These are phyloP conservation scores for Copromyces sp. DNA, from an alignment of 495 filamentous ascomycete species.

Conservation along the genomic window DNA sequence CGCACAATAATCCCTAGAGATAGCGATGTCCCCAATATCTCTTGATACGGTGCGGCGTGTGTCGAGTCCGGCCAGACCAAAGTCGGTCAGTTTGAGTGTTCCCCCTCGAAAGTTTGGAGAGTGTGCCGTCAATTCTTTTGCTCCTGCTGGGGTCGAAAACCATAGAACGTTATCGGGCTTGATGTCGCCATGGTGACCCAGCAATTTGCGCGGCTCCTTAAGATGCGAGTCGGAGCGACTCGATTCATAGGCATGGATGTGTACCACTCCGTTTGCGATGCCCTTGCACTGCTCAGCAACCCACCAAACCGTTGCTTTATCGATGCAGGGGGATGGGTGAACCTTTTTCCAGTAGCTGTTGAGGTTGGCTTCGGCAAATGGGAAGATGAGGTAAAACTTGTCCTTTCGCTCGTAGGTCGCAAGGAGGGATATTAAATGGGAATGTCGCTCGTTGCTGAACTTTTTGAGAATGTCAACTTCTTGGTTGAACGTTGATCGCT, in stretches of 20 bases:
- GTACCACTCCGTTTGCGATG: constrained; percentile 9
- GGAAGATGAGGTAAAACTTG: constrained; percentile 16
- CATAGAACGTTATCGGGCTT: constrained; percentile 17
- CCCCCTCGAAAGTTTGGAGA: background rate
- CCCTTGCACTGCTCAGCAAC: constrained; percentile 16
- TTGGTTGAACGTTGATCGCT: constrained; percentile 6
- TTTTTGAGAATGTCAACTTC: constrained; percentile 16
- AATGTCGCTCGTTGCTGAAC: constrained; percentile 8
- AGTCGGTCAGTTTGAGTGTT: constrained; percentile 13
- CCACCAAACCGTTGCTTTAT: constrained; percentile 4
- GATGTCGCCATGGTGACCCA: constrained; percentile 15
- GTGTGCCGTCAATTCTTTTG: background rate
- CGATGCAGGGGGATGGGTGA: background rate
- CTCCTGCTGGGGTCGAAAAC: background rate
- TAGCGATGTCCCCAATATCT: background rate
- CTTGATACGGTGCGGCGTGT: background rate
- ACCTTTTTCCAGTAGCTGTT: constrained; percentile 10
- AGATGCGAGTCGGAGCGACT: background rate
- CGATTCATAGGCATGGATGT: constrained; percentile 8
- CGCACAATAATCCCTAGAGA: constrained; percentile 10
- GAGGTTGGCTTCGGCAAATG: constrained; percentile 15
- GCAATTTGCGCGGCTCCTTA: constrained; percentile 6
- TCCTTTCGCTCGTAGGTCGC: constrained; percentile 11
- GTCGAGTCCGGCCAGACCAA: constrained; percentile 9
- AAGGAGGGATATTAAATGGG: constrained; percentile 17